These are phyloP conservation scores for Taphrina flavorubra DNA, from an alignment of 1,139 yeast genomes.

Conservation along the genomic window DNA sequence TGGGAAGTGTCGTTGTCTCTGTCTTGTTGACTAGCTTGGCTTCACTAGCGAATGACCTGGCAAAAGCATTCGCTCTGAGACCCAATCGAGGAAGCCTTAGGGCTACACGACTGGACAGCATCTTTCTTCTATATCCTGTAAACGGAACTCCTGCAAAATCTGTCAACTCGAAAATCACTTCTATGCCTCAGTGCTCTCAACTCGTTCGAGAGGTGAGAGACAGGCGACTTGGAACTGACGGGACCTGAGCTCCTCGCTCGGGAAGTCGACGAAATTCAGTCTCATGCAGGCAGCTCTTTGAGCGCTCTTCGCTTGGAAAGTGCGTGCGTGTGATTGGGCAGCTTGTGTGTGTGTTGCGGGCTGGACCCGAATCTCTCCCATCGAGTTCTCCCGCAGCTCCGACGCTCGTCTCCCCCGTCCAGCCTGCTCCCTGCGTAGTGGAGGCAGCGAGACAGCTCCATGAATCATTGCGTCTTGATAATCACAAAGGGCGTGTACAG, in stretches of 20 bases:
- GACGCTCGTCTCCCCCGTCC: background rate
- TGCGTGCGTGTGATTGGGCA: background rate
- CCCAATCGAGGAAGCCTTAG: constrained; percentile 25
- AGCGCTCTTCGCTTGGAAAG: background rate
- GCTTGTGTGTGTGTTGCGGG: background rate
- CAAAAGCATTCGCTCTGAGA: constrained; percentile 13
- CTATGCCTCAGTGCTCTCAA: too few species aligned
- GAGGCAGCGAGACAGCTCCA: background rate
- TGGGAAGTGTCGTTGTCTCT: constrained; percentile 67
- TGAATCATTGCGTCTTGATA: background rate
- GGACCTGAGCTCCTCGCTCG: constrained; percentile 12
- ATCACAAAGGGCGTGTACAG: background rate
- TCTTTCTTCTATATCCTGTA: background rate
- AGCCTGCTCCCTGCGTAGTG: too few species aligned
- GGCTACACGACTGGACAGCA: constrained; percentile 30
- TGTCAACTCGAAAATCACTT: too few species aligned
- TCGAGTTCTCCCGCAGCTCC: background rate
- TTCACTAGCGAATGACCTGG: constrained; percentile 21
- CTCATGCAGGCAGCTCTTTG: background rate
- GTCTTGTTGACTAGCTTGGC: constrained; percentile 54
- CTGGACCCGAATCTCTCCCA: background rate
- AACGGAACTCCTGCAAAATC: background rate
- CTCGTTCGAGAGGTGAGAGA: background rate
- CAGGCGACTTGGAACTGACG: constrained; percentile 4
- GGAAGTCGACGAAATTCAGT: background rate